These are phyloP conservation scores for Chalciporus chontae DNA, from an alignment of 768 basidiomycete genomes.

Conservation along the genomic window DNA sequence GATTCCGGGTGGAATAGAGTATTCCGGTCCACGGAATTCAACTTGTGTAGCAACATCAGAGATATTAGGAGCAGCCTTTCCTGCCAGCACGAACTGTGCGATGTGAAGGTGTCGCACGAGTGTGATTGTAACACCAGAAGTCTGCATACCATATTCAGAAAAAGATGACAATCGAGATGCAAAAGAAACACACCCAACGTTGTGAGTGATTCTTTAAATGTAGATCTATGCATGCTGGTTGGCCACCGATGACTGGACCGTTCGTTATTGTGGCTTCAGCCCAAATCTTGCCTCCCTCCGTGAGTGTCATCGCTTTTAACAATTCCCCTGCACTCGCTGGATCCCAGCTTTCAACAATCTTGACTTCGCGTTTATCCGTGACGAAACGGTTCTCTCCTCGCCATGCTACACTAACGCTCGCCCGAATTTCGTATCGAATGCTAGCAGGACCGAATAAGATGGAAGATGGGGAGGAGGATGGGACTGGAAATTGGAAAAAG, in stretches of 20 bases:
- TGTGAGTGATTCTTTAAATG: slow-evolving; percentile 79
- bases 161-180: background rate
- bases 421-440: slow-evolving; percentile 70
- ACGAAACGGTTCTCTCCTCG: slow-evolving; percentile 71
- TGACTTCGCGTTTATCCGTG: slow-evolving; percentile 54
- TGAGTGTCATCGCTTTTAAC: slow-evolving; percentile 62
- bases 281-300: slow-evolving; percentile 80
- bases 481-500: slow-evolving; percentile 74
- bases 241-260: slow-evolving; percentile 61
- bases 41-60: slow-evolving; percentile 68
- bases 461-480: slow-evolving; percentile 62
- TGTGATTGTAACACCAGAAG: slow-evolving; percentile 59
- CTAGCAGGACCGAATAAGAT: slow-evolving; percentile 68
- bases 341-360: slow-evolving; percentile 57
- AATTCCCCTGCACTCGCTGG: slow-evolving; percentile 32
- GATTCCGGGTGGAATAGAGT: slow-evolving; percentile 65
- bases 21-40: slow-evolving; percentile 71
- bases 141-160: slow-evolving; percentile 40
- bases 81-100: slow-evolving; percentile 32
- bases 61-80: slow-evolving; percentile 36
- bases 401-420: slow-evolving; percentile 71
- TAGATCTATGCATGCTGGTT: slow-evolving; percentile 68
- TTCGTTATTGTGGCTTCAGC: slow-evolving; percentile 65
- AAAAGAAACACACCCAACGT: slow-evolving; percentile 56
- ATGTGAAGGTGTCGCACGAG: slow-evolving; percentile 61